Conservation (phyloP, 371 early-diverging fungal genomes). For the Mortierella sp. region DNA sequence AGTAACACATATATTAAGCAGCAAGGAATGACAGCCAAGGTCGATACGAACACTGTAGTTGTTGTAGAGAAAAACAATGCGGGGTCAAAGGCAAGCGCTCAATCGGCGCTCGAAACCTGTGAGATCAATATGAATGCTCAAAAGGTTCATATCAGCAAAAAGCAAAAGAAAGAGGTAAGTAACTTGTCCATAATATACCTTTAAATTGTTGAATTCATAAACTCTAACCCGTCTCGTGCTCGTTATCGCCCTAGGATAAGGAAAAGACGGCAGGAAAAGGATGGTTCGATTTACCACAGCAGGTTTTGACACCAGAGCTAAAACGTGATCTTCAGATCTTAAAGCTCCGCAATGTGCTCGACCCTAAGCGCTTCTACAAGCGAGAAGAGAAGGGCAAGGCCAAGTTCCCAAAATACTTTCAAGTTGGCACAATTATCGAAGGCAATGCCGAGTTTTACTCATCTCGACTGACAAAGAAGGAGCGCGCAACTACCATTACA, state of each 20-base stretch:
- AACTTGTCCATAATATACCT: background rate
- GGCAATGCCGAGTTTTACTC: conserved; percentile 92
- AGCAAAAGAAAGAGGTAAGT: conserved; percentile 48
- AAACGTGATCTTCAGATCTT: conserved; percentile 91
- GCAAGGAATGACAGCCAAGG: conserved; percentile 59
- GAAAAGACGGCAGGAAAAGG: conserved; percentile 78
- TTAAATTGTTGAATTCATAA: background rate
- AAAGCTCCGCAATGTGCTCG: conserved; percentile 89
- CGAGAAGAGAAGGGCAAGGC: conserved; percentile 75
- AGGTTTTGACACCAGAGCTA: conserved; percentile 88
- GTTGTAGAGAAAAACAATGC: conserved; percentile 25
- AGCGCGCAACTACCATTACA: conserved; percentile 85
- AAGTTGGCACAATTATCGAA: conserved; percentile 93
- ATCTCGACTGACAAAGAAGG: conserved; percentile 84
- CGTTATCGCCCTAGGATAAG: conserved; percentile 57
- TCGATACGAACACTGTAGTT: conserved; percentile 39
- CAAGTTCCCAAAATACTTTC: conserved; percentile 89
- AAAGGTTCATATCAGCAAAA: conserved; percentile 48
- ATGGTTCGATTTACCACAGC: conserved; percentile 95
- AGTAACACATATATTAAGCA: conserved; percentile 56
- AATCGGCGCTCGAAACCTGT: conserved; percentile 36
- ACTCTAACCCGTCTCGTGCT: background rate
- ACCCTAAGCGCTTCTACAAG: conserved; percentile 95
- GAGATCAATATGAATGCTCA: conserved; percentile 50
- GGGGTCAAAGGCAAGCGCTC: conserved; percentile 7